A percentile compares a stretch with the other conserved stretches of the same genome.
Conservation (phyloP, 768 basidiomycete genomes). For the Postia placenta region DNA sequence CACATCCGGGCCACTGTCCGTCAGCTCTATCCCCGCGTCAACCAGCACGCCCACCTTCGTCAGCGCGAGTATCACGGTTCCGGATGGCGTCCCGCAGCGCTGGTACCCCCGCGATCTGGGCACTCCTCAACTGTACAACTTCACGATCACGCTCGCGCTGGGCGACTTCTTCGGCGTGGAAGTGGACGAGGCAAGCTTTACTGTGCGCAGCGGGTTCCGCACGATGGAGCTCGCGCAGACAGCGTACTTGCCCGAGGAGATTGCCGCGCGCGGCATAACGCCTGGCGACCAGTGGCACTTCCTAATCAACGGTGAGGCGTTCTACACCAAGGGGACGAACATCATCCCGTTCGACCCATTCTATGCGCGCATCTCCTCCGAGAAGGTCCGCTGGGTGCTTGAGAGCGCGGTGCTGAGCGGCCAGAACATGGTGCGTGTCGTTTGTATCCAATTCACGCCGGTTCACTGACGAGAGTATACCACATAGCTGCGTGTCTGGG, state of each 20-base stretch:
- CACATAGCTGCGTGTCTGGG: slow-evolving; percentile 50
- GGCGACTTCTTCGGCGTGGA: slow-evolving; percentile 4
- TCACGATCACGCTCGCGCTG: slow-evolving; percentile 36
- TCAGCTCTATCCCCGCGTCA: slow-evolving; percentile 18
- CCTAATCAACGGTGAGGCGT: slow-evolving; percentile 49
- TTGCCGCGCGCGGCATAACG: slow-evolving; percentile 42
- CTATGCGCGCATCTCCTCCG: slow-evolving; percentile 44
- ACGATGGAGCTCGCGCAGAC: slow-evolving; percentile 48
- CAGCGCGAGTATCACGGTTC: slow-evolving; percentile 38
- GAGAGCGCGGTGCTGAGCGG: slow-evolving; percentile 49
- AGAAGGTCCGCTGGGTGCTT: slow-evolving; percentile 47
- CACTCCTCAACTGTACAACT: slow-evolving; percentile 47
- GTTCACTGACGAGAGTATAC: background rate
- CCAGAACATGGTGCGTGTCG: slow-evolving; percentile 47
- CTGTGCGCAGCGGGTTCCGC: slow-evolving; percentile 50
- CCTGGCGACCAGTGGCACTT: slow-evolving; percentile 61
- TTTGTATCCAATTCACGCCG: background rate
- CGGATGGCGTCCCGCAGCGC: slow-evolving; percentile 38
- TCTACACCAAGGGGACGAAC: slow-evolving; percentile 51
- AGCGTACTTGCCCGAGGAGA: slow-evolving; percentile 39
- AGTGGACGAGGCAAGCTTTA: slow-evolving; percentile 23
- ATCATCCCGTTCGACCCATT: slow-evolving; percentile 60
- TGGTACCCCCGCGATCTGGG: slow-evolving; percentile 56
- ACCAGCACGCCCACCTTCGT: slow-evolving; percentile 33
- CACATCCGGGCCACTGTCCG: slow-evolving; percentile 28